Percentiles rank a stretch among this genome's conserved stretches.
Conservation (phyloP, 2,329 filamentous ascomycete genomes). For the Knoxdaviesia proteae region DNA sequence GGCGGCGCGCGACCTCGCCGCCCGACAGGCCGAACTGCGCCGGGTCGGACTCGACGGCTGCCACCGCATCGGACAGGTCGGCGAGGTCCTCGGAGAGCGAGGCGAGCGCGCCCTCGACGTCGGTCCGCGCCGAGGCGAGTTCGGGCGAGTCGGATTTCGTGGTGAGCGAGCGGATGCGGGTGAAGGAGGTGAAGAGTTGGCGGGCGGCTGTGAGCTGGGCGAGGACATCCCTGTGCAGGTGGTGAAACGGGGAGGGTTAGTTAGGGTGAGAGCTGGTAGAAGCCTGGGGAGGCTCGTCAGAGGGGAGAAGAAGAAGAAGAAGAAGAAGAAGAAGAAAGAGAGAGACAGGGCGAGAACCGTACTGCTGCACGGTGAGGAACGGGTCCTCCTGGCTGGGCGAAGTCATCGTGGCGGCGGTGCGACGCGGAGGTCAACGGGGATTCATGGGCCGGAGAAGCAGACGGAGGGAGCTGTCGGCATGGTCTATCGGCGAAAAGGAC, state of each 20-base stretch:
- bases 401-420: conserved; percentile 30
- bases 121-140: conserved; percentile 54
- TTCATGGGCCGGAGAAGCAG: too few relatives aligned
- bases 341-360: conserved; percentile 10
- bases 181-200: conserved; percentile 80
- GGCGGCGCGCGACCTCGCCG: conserved; percentile 61
- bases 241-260: conserved; percentile 3
- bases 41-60: conserved; percentile 72
- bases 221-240: conserved; percentile 55
- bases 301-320: not conserved
- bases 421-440: too few relatives aligned
- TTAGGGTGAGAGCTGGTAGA: conserved; percentile 2
- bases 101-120: conserved; percentile 44
- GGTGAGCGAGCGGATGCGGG: conserved; percentile 78
- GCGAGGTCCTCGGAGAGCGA: conserved; percentile 64
- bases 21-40: conserved; percentile 69
- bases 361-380: conserved; percentile 55
- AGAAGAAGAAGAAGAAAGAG: not conserved
- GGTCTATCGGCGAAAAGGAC: too few relatives aligned
- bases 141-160: conserved; percentile 57
- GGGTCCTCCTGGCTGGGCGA: conserved; percentile 47
- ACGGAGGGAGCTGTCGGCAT: too few relatives aligned
- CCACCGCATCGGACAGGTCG: conserved; percentile 73
- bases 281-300: not conserved
- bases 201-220: conserved; percentile 61